phyloP scores from a whole-genome alignment of 2,329 filamentous ascomycete species.

The Raffaelea arxii region DNA sequence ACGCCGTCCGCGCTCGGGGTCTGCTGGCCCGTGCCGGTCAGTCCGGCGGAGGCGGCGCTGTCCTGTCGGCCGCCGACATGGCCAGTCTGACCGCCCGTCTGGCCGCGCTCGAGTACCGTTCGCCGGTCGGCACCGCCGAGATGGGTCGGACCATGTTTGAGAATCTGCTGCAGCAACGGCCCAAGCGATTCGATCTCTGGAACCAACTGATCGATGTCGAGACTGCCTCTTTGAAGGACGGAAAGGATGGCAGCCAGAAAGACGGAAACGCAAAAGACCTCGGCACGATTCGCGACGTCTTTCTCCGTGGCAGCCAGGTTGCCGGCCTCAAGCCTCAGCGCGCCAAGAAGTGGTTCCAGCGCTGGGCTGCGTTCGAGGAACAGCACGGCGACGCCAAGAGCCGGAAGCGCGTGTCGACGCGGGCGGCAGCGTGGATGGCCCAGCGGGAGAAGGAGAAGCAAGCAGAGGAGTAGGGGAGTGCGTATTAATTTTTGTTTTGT shows the following conservation, averaged over 20 bases:
- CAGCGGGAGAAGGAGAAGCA: slow-evolving; percentile 29
- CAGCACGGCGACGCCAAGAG: slow-evolving; percentile 59
- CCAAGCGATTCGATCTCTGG: slow-evolving; percentile 88
- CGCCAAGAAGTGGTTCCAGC: slow-evolving; percentile 80
- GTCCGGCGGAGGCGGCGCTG: too few relatives aligned
- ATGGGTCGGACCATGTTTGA: slow-evolving; percentile 93
- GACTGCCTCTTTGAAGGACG: too few relatives aligned
- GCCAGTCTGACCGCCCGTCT: slow-evolving; percentile 77
- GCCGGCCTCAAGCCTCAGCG: slow-evolving; percentile 70
- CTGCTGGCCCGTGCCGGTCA: slow-evolving; percentile 79
- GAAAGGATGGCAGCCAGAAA: too few relatives aligned
- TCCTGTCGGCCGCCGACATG: slow-evolving; percentile 50
- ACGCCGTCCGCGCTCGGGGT: slow-evolving; percentile 64
- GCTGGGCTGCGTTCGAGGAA: slow-evolving; percentile 86
- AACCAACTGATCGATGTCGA: slow-evolving; percentile 86
- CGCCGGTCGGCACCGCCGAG: slow-evolving; percentile 71
- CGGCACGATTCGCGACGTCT: slow-evolving; percentile 60
- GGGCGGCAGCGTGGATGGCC: slow-evolving; percentile 62
- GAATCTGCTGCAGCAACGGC: slow-evolving; percentile 70
- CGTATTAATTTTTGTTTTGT: too few relatives aligned
- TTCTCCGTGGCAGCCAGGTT: slow-evolving; percentile 64
- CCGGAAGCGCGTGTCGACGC: slow-evolving; percentile 58
- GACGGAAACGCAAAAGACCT: too few relatives aligned
- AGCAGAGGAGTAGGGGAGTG: slow-evolving; percentile 16
- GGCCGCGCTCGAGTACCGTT: slow-evolving; percentile 84